phyloP scores from a whole-genome alignment of 2,329 filamentous ascomycete species.

The Emericellopsis atlantica region DNA sequence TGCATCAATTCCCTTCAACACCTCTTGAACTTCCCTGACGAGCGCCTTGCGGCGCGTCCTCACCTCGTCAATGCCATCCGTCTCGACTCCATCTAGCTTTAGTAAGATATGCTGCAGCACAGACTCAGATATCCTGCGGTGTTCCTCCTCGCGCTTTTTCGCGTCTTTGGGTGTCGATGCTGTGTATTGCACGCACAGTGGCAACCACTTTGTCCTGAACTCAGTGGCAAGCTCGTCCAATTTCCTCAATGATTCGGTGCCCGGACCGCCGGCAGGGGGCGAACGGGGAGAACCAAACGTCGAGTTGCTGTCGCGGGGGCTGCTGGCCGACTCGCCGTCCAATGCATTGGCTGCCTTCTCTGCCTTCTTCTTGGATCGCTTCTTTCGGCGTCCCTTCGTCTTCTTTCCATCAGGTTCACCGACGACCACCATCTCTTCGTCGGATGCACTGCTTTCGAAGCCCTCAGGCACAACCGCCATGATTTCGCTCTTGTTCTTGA shows the following conservation, averaged over 20 bases:
- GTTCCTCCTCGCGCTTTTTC: conserved; percentile 60
- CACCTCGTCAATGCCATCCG: conserved; percentile 54
- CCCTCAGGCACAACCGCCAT: conserved; percentile 32
- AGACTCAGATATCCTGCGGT: conserved; percentile 63
- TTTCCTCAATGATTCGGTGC: conserved; percentile 33
- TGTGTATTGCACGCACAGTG: conserved; percentile 50
- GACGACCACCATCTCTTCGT: conserved; percentile 30
- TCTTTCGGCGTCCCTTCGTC: conserved; percentile 22
- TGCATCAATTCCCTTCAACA: conserved; percentile 52
- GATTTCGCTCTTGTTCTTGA: conserved; percentile 49
- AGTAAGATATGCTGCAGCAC: conserved; percentile 64
- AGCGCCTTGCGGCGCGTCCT: conserved; percentile 56
- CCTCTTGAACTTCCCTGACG: conserved; percentile 57
- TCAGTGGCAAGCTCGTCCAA: conserved; percentile 53
- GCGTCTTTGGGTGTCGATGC: conserved; percentile 48
- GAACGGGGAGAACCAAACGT: conserved; percentile 14
- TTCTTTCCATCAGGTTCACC: conserved; percentile 23
- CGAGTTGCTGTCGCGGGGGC: conserved; percentile 29
- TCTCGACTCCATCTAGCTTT: conserved; percentile 67
- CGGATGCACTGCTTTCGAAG: conserved; percentile 18
- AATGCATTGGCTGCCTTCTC: conserved; percentile 5
- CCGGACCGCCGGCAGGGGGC: conserved; percentile 9
- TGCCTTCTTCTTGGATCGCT: conserved; percentile 29
- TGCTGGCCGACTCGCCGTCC: conserved; percentile 27
- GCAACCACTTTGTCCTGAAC: conserved; percentile 52